These are phyloP conservation scores for Asterophora parasitica DNA, from an alignment of 768 basidiomycete species.

Conservation along the genomic window DNA sequence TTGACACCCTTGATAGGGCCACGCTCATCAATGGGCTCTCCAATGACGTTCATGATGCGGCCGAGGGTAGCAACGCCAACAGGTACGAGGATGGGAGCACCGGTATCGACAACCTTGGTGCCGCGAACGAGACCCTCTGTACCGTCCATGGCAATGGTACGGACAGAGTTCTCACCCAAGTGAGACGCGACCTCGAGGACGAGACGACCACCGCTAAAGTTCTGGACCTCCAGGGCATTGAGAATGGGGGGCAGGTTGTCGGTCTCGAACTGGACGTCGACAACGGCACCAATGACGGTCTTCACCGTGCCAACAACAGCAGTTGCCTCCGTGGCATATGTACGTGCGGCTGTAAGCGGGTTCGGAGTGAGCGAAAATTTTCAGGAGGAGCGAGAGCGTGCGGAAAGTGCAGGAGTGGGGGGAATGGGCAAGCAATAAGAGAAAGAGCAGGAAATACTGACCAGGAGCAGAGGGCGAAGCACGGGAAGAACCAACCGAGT, in stretches of 20 bases:
- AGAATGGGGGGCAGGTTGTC: conserved; percentile 96
- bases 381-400: conserved; percentile 10
- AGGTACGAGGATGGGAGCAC: conserved; percentile 93
- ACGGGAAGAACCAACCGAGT: conserved; percentile 44
- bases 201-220: conserved; percentile 91
- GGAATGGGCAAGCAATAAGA: background rate
- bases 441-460: conserved; percentile 28
- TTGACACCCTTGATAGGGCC: conserved; percentile 97
- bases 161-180: conserved; percentile 97
- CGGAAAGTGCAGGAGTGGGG: background rate
- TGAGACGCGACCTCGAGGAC: conserved; percentile 99
- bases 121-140: conserved; percentile 99
- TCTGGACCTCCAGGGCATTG: conserved; percentile 97
- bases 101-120: conserved; percentile 95
- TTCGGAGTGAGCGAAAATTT: conserved; percentile 6
- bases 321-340: conserved; percentile 90
- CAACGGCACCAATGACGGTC: conserved; percentile 99
- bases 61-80: conserved; percentile 94
- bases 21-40: conserved; percentile 99
- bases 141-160: conserved; percentile 99
- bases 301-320: conserved; percentile 75
- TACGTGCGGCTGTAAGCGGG: conserved; percentile 49
- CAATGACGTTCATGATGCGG: conserved; percentile 99
- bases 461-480: conserved; percentile 47
- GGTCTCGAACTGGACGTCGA: conserved; percentile 97